Conservation (phyloP, 495 filamentous ascomycete genomes). For the Geoglossum glabrum region DNA sequence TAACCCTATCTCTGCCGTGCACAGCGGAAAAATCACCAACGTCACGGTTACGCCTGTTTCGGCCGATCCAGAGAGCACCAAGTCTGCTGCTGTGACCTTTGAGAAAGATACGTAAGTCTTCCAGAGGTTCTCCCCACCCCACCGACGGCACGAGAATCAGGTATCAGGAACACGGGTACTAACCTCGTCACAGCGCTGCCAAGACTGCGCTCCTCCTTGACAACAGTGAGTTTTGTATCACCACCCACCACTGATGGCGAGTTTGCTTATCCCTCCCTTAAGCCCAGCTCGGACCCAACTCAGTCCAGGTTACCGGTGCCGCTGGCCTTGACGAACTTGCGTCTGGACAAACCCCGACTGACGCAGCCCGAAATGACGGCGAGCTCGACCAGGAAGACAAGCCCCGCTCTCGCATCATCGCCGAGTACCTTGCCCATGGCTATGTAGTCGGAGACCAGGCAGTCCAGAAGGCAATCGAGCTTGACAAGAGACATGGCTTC, state of each 20-base stretch:
- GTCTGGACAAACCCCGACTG: slow-evolving; percentile 15
- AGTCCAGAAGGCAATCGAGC: slow-evolving; percentile 61
- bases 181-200: slow-evolving; percentile 35
- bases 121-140: background rate
- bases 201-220: slow-evolving; percentile 94
- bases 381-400: slow-evolving; percentile 86
- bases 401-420: slow-evolving; percentile 75
- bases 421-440: slow-evolving; percentile 89
- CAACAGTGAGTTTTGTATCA: slow-evolving; percentile 29
- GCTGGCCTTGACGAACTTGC: slow-evolving; percentile 45
- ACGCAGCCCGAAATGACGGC: slow-evolving; percentile 28
- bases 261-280: no score
- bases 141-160: background rate
- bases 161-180: slow-evolving; percentile 13
- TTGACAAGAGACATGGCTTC: slow-evolving; percentile 83
- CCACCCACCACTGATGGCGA: no score
- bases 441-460: slow-evolving; percentile 74
- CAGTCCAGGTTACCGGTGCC: slow-evolving; percentile 57
- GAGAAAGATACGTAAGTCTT: slow-evolving; percentile 63
- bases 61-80: slow-evolving; percentile 33
- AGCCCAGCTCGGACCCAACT: slow-evolving; percentile 56
- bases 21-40: slow-evolving; percentile 77
- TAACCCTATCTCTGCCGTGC: slow-evolving; percentile 9
- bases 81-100: slow-evolving; percentile 80
- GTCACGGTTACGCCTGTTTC: slow-evolving; percentile 54